These are phyloP conservation scores for Trametes cingulata DNA, from an alignment of 768 basidiomycete species.

Conservation along the genomic window DNA sequence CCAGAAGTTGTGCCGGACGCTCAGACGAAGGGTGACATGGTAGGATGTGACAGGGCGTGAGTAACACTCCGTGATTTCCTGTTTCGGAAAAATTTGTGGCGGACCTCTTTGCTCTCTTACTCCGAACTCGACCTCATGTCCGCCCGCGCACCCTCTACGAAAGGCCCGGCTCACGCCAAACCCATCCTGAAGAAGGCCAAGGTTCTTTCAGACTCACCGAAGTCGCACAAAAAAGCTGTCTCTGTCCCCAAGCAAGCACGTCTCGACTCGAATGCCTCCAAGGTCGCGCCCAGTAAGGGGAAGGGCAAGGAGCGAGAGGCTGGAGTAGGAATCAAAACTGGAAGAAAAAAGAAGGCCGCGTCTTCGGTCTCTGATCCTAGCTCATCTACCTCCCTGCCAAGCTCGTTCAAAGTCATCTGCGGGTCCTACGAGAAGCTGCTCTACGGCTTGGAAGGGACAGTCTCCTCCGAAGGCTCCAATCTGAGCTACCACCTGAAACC, in stretches of 20 bases:
- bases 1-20: neutral
- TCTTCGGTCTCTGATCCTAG: neutral
- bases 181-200: slow-evolving; percentile 23
- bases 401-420: slow-evolving; percentile 81
- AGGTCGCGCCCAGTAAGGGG: slow-evolving; percentile 13
- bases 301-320: slow-evolving; percentile 36
- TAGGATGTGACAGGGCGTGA: neutral
- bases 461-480: slow-evolving; percentile 36
- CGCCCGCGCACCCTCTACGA: slow-evolving; percentile 1
- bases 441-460: slow-evolving; percentile 80
- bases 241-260: neutral
- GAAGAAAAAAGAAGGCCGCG: slow-evolving; percentile 4
- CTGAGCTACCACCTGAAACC: slow-evolving; percentile 59
- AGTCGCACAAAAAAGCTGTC: neutral
- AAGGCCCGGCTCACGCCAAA: slow-evolving; percentile 14
- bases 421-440: slow-evolving; percentile 97
- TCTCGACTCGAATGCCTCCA: neutral
- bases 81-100: slow-evolving; percentile 22
- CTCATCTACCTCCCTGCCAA: slow-evolving; percentile 39
- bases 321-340: slow-evolving; percentile 12
- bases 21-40: neutral
- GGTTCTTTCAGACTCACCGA: neutral
- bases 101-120: neutral
- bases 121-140: slow-evolving; percentile 11
- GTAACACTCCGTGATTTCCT: neutral